Evolutionary conservation across 352 stramenopile genomes (phyloP), one percentile per base, ranked within the genome.

Genomic region (Thraustochytrium sp.): DNA sequence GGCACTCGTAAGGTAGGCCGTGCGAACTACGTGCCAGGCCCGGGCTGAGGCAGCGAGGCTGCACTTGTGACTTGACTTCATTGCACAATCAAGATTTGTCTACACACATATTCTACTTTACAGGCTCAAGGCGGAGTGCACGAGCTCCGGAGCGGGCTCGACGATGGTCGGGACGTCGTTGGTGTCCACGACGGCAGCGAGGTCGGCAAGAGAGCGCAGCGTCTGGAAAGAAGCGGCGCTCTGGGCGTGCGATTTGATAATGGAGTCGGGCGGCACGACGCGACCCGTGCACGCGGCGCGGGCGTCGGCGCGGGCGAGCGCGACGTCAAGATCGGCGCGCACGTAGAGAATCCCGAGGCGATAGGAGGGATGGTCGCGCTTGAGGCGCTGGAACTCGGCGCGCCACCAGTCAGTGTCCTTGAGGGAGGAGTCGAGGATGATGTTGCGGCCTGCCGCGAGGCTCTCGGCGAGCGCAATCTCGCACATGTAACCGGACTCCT

Each of bases 401-500:
- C 18, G 23, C 56, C 59, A 84, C 76, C 76, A 84, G n/a, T 36
- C 62, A 8, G 5, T 16, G 42, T 84, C 76, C 29, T 49, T 16
- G 16, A 84, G 65, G 38, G 29, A 63, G 36, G 29, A 53, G 51
- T 84, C 76, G 31, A 84, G 8, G n/a, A 76, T 26, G 29, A 82
- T 63, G 76, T 84, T 80, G 18, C 23, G 26, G 4, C 3, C 3
- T 5, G n/a, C 40, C 3, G 21, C 61, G 11, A 84, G 37, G 21
- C 29, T 56, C 16, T 40, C 76, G 29, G 34, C 5, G 13, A 68
- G 0, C 18, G 34, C 31, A 9, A 84, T 56, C 37, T 84, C 76
- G n/a, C 34, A 31, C 29, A 84, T 84, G 65, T 65, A 82, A 23
- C 61, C 59, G 31, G n/a, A 49, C 65, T 84, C 76, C 59, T 82